Evolutionary conservation across 805 yeast species (phyloP).

Genomic region (Teunomyces pallodes): DNA sequence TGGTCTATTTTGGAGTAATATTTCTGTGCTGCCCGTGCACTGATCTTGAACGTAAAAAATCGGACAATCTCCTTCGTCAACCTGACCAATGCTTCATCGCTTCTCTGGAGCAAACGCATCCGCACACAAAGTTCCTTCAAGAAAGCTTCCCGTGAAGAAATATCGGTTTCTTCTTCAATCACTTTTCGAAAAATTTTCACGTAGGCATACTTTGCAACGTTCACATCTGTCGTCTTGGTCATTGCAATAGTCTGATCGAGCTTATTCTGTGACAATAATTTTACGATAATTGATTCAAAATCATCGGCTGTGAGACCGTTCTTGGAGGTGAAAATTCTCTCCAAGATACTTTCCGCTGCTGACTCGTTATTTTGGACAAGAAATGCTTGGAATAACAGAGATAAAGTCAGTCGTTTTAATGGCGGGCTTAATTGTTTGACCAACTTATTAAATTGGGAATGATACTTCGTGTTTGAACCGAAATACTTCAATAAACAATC

Average conservation of each 20-base stretch:
- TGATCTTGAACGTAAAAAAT: conserved; percentile 16
- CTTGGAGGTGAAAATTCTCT: conserved; percentile 26
- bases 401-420: conserved; percentile 29
- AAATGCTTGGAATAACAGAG: conserved; percentile 31
- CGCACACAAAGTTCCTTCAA: conserved; percentile 7
- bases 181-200: conserved; percentile 18
- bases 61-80: conserved; percentile 18
- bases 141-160: conserved; percentile 6
- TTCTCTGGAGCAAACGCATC: conserved; percentile 10
- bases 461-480: conserved; percentile 13
- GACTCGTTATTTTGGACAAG: conserved; percentile 22
- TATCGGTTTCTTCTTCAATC: conserved; percentile 1
- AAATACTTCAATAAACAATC: conserved; percentile 16
- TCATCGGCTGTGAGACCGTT: conserved; percentile 26
- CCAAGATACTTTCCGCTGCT: conserved; percentile 29
- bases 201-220: conserved; percentile 24
- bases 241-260: conserved; percentile 23
- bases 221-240: conserved; percentile 16
- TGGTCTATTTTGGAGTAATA: conserved; percentile 12
- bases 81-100: conserved; percentile 12
- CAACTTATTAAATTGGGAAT: conserved; percentile 15
- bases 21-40: conserved; percentile 19
- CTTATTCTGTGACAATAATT: conserved; percentile 24
- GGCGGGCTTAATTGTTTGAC: conserved; percentile 26
- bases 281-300: conserved; percentile 23